Base-by-base conservation (phyloP, 495 filamentous ascomycete genomes). In the Neurospora cerealis region DNA sequence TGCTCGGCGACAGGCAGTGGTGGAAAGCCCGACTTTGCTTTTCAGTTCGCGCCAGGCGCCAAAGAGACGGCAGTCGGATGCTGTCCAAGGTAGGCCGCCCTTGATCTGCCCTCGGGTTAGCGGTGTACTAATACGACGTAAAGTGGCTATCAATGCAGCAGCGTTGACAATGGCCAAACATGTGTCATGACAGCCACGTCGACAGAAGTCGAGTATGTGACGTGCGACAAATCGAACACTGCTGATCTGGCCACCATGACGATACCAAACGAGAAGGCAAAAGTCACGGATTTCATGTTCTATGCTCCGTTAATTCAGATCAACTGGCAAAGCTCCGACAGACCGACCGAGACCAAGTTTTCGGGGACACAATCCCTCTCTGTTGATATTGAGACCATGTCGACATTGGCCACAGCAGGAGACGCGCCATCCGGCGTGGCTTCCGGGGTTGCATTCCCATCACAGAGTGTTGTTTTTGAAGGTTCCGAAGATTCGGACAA, bases 281-380 rank as follows among this genome's bases (percentile, higher is more conserved):
- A 77, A 70, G 76, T 79, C 40, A 78, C 77, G 2, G 76, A 74
- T 2, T 75, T 81, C 74, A 78, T 71, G 36, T 66, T 83, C 0
- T 78, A 77, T 24, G 80, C 81, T 4, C 79, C 80, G 21, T 81
- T 83, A 79, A 77, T 83, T 70, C 80, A 83, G 72, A 79, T 83
- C 74, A 80, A 81, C 77, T 81, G 75, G 74, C 80, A 81, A 34
- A 74, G 75, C 73, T 77, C 72, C 72, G 80, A 82, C 69, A 73
- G 71, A n/a, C 74, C 72, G 13, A 42, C 42, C 39, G 54, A 66
- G 6, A 19, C 54, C 28, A 15, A 17, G 28, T 32, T 36, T 34
- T 34, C 54, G 13, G 32, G 54, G 2, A 66, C 54, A 1, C 28
- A 19, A 19, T 32, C 54, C 1, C 15, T 66, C 28, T 66, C 54